These are phyloP conservation scores for Penicillium dipodomyicola DNA, from an alignment of 495 filamentous ascomycete species.

Conservation along the genomic window DNA sequence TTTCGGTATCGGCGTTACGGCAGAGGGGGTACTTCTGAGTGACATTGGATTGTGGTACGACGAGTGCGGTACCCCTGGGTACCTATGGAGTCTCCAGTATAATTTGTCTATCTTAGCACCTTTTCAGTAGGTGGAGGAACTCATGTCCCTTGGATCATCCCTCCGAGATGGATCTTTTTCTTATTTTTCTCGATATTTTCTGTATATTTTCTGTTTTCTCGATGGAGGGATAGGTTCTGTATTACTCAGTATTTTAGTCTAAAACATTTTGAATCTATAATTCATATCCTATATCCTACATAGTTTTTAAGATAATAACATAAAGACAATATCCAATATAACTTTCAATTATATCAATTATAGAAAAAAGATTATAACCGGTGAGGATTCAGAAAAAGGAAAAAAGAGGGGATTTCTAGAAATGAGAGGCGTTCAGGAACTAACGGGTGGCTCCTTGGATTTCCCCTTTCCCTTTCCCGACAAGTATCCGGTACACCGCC, in stretches of 20 bases:
- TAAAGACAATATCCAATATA: background rate
- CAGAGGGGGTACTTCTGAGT: conserved; percentile 9
- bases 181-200: background rate
- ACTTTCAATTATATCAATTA: background rate
- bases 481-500: conserved; percentile 14
- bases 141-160: conserved; percentile 27
- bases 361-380: background rate
- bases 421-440: conserved; percentile 6
- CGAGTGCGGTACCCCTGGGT: conserved; percentile 4
- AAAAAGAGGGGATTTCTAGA: conserved; percentile 13
- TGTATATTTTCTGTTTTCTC: no score
- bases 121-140: conserved; percentile 26
- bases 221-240: no score
- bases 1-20: conserved; percentile 16
- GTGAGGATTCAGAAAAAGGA: background rate
- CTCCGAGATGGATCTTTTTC: conserved; percentile 4
- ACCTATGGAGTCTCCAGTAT: conserved; percentile 9
- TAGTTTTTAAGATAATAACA: background rate
- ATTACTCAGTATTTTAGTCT: no score
- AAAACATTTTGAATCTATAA: no score
- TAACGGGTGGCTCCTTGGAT: conserved; percentile 8
- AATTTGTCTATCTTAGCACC: conserved; percentile 25
- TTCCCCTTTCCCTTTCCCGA: conserved; percentile 6
- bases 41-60: conserved; percentile 1
- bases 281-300: background rate